These are phyloP conservation scores for Scheffersomyces titani DNA, from an alignment of 1,139 yeast genomes.

Conservation along the genomic window DNA sequence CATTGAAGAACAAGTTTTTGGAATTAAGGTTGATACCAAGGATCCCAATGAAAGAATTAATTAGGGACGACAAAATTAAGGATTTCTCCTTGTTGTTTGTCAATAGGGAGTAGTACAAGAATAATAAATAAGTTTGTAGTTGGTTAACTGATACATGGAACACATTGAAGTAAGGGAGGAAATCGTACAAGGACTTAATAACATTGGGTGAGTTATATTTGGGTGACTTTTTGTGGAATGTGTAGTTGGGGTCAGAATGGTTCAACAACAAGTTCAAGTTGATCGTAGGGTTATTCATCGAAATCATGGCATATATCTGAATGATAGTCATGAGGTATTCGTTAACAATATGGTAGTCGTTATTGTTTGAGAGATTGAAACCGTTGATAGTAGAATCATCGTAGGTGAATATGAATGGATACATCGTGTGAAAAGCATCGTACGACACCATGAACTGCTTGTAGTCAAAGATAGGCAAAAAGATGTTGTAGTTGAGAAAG, in stretches of 20 bases:
- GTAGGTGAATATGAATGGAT: constrained; percentile 52
- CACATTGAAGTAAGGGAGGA: constrained; percentile 47
- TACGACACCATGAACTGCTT: constrained; percentile 57
- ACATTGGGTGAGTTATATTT: constrained; percentile 18
- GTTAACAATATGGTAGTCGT: constrained; percentile 52
- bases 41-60: constrained; percentile 49
- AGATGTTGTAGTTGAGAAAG: constrained; percentile 53
- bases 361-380: constrained; percentile 47
- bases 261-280: constrained; percentile 43
- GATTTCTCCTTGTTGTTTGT: constrained; percentile 52
- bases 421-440: constrained; percentile 58
- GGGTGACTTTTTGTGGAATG: constrained; percentile 16
- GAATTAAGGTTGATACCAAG: constrained; percentile 50
- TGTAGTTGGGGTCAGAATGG: constrained; percentile 39
- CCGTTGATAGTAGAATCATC: constrained; percentile 53
- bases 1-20: constrained; percentile 48
- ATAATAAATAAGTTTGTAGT: constrained; percentile 44
- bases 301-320: constrained; percentile 48
- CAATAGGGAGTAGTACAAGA: constrained; percentile 44
- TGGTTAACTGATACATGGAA: constrained; percentile 45
- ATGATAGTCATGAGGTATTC: constrained; percentile 52
- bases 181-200: constrained; percentile 44
- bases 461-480: constrained; percentile 65
- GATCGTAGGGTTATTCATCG: constrained; percentile 50
- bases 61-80: constrained; percentile 40